Evolutionary conservation across 2,329 filamentous ascomycete genomes (phyloP).

Genomic region (Aspergillus sclerotialis): DNA sequence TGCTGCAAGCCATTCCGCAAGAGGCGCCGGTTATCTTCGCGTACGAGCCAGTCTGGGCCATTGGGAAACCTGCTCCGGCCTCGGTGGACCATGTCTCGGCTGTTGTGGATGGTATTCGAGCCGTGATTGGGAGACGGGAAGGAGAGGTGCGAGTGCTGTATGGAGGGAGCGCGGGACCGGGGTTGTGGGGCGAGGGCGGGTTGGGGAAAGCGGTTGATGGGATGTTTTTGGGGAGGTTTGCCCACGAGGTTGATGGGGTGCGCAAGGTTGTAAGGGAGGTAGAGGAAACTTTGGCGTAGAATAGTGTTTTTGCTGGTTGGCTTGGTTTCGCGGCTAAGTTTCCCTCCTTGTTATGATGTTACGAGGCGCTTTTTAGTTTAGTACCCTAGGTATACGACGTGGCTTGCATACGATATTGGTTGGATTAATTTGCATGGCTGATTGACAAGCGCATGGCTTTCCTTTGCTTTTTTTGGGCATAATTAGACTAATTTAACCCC

Average conservation of each 20-base stretch:
- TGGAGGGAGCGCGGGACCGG: conserved; percentile 75
- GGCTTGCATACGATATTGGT: no score
- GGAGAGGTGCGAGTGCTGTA: conserved; percentile 67
- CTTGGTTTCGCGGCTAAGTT: no score
- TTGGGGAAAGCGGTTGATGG: conserved; percentile 68
- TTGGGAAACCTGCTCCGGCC: conserved; percentile 67
- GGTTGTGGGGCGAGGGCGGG: conserved; percentile 52
- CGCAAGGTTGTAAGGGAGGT: conserved; percentile 67
- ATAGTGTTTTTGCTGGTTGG: not conserved
- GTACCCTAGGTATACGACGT: no score
- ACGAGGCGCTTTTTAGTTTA: no score
- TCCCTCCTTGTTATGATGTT: no score
- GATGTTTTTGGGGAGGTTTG: conserved; percentile 74
- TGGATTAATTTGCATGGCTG: no score
- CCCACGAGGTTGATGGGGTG: conserved; percentile 67
- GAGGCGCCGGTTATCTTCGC: conserved; percentile 67
- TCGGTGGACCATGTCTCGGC: conserved; percentile 63
- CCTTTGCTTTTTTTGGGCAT: no score
- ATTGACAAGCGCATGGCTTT: no score
- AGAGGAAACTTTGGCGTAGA: conserved; percentile 33
- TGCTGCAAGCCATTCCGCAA: conserved; percentile 54
- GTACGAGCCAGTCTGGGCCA: conserved; percentile 87
- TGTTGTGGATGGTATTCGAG: conserved; percentile 59
- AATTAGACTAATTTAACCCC: no score
- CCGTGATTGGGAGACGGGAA: conserved; percentile 45